These are phyloP conservation scores for Sporothrix variecibatus DNA, from an alignment of 2,329 filamentous ascomycete genomes.

Conservation along the genomic window DNA sequence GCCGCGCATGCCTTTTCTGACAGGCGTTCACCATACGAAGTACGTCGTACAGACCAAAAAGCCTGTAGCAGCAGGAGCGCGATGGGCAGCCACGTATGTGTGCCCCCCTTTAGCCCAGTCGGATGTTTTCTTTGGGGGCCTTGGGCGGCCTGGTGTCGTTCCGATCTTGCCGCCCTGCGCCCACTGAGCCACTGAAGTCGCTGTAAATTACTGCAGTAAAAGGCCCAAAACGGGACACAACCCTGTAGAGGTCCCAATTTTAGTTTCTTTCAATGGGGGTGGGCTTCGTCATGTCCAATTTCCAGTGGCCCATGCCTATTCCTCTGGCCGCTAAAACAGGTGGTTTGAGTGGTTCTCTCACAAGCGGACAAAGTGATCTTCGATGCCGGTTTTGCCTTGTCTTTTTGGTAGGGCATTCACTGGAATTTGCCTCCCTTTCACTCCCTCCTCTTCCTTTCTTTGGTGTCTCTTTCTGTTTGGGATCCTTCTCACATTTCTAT, in stretches of 20 bases:
- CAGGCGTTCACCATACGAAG: neutral
- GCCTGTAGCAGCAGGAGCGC: no score
- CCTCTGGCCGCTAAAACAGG: neutral
- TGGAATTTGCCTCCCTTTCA: neutral
- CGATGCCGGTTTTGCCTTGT: neutral
- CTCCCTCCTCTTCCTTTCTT: neutral
- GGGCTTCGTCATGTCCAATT: conserved; percentile 19
- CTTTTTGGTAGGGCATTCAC: neutral
- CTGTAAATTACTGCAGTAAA: neutral
- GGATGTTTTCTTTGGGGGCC: neutral
- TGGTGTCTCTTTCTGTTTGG: neutral
- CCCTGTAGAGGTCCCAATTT: neutral
- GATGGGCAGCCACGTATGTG: neutral
- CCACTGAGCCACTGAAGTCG: neutral
- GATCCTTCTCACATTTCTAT: neutral
- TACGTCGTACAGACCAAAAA: neutral
- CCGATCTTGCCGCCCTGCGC: neutral
- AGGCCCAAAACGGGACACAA: no score
- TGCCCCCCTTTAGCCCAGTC: neutral
- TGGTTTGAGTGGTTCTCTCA: neutral
- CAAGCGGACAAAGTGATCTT: neutral
- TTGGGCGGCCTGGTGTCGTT: neutral
- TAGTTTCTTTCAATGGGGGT: neutral
- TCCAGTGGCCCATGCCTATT: neutral
- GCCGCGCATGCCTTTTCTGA: conserved; percentile 1